phyloP scores from a whole-genome alignment of 495 filamentous ascomycete species.

The Elasticomyces elasticus region DNA sequence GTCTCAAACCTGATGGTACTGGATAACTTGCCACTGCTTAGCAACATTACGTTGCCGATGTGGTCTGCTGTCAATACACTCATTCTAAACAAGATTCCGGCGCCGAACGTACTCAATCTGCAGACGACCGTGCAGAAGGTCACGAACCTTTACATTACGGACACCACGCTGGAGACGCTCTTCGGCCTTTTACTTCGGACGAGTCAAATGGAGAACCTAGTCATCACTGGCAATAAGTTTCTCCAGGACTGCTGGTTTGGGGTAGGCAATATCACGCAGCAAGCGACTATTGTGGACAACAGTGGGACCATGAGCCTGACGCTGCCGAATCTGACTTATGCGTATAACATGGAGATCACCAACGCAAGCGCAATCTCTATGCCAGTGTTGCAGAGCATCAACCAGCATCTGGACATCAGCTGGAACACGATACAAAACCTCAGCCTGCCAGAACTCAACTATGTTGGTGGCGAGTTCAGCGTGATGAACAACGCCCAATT shows the following conservation, averaged over 20 bases:
- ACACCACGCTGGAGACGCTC: conserved; percentile 5
- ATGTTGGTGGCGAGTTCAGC: neutral
- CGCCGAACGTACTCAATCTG: conserved; percentile 4
- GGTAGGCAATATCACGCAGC: conserved; percentile 8
- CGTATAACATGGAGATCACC: conserved; percentile 10
- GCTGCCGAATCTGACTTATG: conserved; percentile 9
- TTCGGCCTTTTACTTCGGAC: conserved; percentile 3
- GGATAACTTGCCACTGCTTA: conserved; percentile 4
- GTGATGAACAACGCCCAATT: neutral
- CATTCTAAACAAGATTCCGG: conserved; percentile 3
- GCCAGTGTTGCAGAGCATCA: conserved; percentile 1
- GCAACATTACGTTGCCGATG: conserved; percentile 3
- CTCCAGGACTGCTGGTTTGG: conserved; percentile 6
- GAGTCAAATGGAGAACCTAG: conserved; percentile 2
- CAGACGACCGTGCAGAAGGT: conserved; percentile 4
- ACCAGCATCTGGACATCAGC: conserved; percentile 6
- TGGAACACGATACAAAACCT: neutral
- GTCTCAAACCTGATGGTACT: neutral
- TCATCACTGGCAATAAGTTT: conserved; percentile 6
- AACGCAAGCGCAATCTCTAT: neutral
- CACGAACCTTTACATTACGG: conserved; percentile 8
- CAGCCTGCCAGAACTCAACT: neutral
- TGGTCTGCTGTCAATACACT: neutral
- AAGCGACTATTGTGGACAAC: conserved; percentile 7
- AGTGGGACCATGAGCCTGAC: conserved; percentile 2